Conservation (phyloP, 768 basidiomycete species). For the Tricholomella constricta region DNA sequence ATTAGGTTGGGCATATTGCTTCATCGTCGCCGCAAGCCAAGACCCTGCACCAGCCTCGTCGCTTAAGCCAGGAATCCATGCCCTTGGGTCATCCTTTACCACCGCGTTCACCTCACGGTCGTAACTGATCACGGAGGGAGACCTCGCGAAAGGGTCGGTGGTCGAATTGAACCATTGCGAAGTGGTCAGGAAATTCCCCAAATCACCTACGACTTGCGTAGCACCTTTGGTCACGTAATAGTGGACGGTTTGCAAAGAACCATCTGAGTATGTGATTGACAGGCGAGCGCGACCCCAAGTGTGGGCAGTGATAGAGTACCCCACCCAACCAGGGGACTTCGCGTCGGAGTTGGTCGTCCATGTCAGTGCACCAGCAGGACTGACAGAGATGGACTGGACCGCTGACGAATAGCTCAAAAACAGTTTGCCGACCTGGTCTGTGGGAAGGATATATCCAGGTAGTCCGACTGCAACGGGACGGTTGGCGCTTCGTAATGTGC, state of each 20-base stretch:
- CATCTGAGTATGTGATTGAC: slow-evolving; percentile 51
- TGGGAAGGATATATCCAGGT: slow-evolving; percentile 54
- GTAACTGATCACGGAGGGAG: slow-evolving; percentile 56
- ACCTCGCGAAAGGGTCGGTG: slow-evolving; percentile 53
- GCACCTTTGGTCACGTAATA: slow-evolving; percentile 53
- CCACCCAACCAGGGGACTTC: slow-evolving; percentile 42
- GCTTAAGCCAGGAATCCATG: slow-evolving; percentile 62
- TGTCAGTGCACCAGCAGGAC: slow-evolving; percentile 47
- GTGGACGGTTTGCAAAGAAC: slow-evolving; percentile 53
- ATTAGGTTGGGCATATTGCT: slow-evolving; percentile 55
- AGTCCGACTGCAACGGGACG: slow-evolving; percentile 54
- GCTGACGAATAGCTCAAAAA: slow-evolving; percentile 48
- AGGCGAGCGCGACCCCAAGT: slow-evolving; percentile 53
- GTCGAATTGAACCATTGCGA: slow-evolving; percentile 53
- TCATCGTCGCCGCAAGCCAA: slow-evolving; percentile 58
- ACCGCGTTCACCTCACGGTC: slow-evolving; percentile 51
- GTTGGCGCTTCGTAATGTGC: slow-evolving; percentile 38
- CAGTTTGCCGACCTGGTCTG: slow-evolving; percentile 50
- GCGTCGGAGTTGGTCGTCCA: slow-evolving; percentile 48
- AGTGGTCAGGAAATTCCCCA: slow-evolving; percentile 56
- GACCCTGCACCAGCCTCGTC: slow-evolving; percentile 64
- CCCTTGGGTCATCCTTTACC: slow-evolving; percentile 52
- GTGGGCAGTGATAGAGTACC: slow-evolving; percentile 46
- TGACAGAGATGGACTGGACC: slow-evolving; percentile 44
- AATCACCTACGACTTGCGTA: slow-evolving; percentile 44